Conservation (phyloP, 1,284 basidiomycete species). For the Tylopilus orsonianus region DNA sequence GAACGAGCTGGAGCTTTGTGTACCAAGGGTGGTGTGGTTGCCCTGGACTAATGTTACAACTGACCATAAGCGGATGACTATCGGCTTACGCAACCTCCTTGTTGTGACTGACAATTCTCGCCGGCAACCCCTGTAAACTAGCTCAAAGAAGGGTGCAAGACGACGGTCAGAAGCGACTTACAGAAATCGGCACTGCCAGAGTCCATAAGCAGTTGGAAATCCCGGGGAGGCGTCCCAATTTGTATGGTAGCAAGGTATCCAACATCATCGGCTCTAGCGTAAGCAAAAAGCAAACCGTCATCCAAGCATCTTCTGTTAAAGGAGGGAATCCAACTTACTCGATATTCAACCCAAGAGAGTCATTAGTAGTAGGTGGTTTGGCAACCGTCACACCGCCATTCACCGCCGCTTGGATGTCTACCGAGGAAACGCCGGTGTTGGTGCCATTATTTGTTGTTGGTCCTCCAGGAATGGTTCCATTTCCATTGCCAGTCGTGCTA, state of each 20-base stretch:
- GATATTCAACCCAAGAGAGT: slow-evolving; percentile 74
- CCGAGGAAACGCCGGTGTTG: slow-evolving; percentile 36
- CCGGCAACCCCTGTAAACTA: slow-evolving; percentile 27
- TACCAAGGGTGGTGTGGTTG: slow-evolving; percentile 69
- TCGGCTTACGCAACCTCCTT: slow-evolving; percentile 29
- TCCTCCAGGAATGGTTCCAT: slow-evolving; percentile 10
- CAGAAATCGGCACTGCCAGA: slow-evolving; percentile 86
- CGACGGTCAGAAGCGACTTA: slow-evolving; percentile 6
- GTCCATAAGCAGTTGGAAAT: slow-evolving; percentile 81
- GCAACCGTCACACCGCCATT: slow-evolving; percentile 50
- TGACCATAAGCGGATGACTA: not conserved
- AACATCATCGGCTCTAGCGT: slow-evolving; percentile 43
- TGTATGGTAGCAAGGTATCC: slow-evolving; percentile 71
- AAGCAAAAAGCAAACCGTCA: not conserved
- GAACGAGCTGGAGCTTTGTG: slow-evolving; percentile 66
- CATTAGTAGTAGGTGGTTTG: slow-evolving; percentile 47
- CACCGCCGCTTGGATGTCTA: slow-evolving; percentile 40
- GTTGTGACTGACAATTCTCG: slow-evolving; percentile 28
- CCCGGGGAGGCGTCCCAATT: slow-evolving; percentile 73
- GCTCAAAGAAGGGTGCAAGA: not conserved
- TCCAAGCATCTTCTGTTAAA: not conserved
- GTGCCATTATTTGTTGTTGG: slow-evolving; percentile 16
- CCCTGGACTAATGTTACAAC: slow-evolving; percentile 40
- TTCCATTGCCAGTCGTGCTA: slow-evolving; percentile 7
- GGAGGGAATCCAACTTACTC: slow-evolving; percentile 43